Evolutionary conservation across 2,329 filamentous ascomycete species (phyloP), one percentile per base, ranked within the genome.

Genomic region (Botrytis elliptica): DNA sequence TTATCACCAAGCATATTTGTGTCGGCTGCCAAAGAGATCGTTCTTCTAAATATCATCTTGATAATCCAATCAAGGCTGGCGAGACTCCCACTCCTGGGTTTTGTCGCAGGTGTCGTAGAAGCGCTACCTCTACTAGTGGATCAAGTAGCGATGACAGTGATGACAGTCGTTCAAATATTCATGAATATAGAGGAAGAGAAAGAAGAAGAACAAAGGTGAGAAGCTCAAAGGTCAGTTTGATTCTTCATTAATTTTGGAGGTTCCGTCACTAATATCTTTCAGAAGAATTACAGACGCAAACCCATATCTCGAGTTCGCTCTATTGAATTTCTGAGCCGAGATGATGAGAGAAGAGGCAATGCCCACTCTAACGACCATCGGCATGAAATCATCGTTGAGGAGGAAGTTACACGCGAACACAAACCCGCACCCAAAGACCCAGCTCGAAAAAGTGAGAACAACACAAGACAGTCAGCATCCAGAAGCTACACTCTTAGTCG

Each of bases 1-100:
- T 74, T 42, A 74, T 79, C 14, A 76, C 75, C 16, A 84, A 85
- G 71, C 81, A 82, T 74, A 82, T 86, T 33, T 88, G 86, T 77
- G 84, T 81, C 59, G 78, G 81, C 40, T 86, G 85, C 73, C 82
- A 83, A 36, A 81, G 80, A 36, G 78, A 82, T 9, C 81, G 85
- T 62, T 86, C 85, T 8, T 78, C 79, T 40, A 79, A 77, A 18
- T 85, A 83, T 63, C 84, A 85, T 59, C 69, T 79, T 59, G 76
- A 81, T 10, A 78, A 84, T 68, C 79, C 82, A 8, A 75, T 84
- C 59, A 74, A 77, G 75, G 74, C 77, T 63, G 77, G 79, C 63
- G 74, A 80, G 62, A 75, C 81, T 80, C 76, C 84, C 22, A 71
- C 75, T n/a, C 74, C 79, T 62, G 81, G 78, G 29, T 83, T 80